Percentiles rank a stretch among this genome's conserved stretches.
Evolutionary conservation across 805 yeast species (phyloP).

Genomic region (Metschnikowia chrysomelidarum): DNA sequence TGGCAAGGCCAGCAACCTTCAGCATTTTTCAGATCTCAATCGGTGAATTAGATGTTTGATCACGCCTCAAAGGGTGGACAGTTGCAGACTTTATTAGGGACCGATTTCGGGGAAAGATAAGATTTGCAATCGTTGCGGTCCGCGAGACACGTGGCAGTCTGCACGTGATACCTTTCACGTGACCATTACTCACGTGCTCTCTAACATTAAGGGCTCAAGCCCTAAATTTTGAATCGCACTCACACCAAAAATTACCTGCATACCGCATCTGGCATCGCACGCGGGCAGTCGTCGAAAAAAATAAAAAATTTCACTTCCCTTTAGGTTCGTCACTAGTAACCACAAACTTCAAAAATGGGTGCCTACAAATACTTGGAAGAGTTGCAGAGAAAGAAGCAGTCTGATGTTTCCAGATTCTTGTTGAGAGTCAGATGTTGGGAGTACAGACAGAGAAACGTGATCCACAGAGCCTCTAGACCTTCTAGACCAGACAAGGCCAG

Average conservation of each 20-base stretch:
- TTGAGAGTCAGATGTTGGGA: conserved; percentile 99
- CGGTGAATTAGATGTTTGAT: too few species aligned
- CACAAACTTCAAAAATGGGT: conserved; percentile 74
- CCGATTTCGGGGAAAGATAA: too few species aligned
- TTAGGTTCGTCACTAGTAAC: conserved; percentile 1
- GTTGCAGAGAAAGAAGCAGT: conserved; percentile 99
- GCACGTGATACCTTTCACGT: too few species aligned
- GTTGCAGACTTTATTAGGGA: too few species aligned
- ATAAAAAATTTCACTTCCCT: conserved; percentile 1
- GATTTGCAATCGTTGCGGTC: too few species aligned
- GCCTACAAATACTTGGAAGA: conserved; percentile 99
- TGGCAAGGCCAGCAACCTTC: too few species aligned
- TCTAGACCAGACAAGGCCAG: conserved; percentile 99
- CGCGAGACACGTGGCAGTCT: too few species aligned
- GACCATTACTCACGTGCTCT: too few species aligned
- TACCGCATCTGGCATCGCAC: neutral
- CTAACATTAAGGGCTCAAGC: too few species aligned
- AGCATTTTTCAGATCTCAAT: too few species aligned
- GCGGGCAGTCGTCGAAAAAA: conserved; percentile 5
- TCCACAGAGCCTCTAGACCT: conserved; percentile 98
- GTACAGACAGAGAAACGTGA: conserved; percentile 98
- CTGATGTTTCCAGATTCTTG: conserved; percentile 98
- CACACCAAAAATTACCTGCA: neutral
- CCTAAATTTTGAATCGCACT: too few species aligned
- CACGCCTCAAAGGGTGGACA: too few species aligned